Evolutionary conservation across 192 early-diverging fungal genomes (phyloP).

Genomic region (Podila epicladia): DNA sequence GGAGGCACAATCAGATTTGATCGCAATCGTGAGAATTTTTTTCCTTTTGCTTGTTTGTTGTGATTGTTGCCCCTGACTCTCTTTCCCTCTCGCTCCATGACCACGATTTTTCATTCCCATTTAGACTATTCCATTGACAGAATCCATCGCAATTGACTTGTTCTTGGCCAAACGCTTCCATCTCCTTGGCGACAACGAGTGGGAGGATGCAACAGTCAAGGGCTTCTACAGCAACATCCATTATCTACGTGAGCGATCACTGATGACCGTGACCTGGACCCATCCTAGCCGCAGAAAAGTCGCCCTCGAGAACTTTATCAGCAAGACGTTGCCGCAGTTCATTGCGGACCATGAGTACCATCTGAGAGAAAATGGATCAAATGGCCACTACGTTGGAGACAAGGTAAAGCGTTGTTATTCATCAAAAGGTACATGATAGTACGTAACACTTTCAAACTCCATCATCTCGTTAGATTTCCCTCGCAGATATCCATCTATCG

Average conservation of each 20-base stretch:
- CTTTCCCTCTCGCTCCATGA: too few relatives aligned
- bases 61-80: too few relatives aligned
- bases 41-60: too few relatives aligned
- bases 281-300: not conserved
- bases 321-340: not conserved
- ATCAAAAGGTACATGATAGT: not conserved
- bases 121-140: not conserved
- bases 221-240: constrained; percentile 14
- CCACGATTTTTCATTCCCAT: too few relatives aligned
- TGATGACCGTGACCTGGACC: constrained; percentile 13
- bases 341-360: constrained; percentile 26
- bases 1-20: too few relatives aligned
- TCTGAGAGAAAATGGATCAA: constrained; percentile 28
- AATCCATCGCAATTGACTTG: constrained; percentile 13
- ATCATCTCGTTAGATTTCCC: constrained; percentile 3
- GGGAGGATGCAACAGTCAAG: constrained; percentile 22
- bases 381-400: constrained; percentile 31
- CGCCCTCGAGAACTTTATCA: not conserved
- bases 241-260: not conserved
- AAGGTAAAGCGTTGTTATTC: not conserved
- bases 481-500: constrained; percentile 34
- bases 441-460: too few relatives aligned
- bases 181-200: constrained; percentile 36
- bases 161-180: constrained; percentile 25
- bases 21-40: not conserved